Base-by-base conservation (phyloP, 768 basidiomycete genomes). In the Suillus decipiens region DNA sequence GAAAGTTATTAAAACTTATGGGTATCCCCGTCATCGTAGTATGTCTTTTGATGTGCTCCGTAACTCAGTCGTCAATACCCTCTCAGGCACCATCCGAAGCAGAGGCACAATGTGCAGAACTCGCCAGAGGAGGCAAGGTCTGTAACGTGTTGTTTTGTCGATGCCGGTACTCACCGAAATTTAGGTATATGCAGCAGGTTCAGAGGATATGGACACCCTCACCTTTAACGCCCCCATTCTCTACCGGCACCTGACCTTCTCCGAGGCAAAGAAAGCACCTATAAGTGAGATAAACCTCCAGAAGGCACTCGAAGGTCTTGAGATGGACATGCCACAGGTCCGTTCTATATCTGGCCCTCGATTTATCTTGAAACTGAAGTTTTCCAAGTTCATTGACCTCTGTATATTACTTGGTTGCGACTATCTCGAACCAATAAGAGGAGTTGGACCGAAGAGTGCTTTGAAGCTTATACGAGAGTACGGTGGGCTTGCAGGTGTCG, bases 181-280 rank as follows among this genome's bases (percentile, higher is more conserved):
- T 5, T 59, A 95, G 93, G 94, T 99, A 33, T 99, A 93, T 73
- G 97, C 93, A 1, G 96, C 97, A 9, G 97, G 97, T 15, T 97
- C 96, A 0, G 97, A 99, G 77, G 97, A 99, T 76, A 99, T 99
- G 97, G 97, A 99, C 71, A 99, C 97, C 9, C 86, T 99, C 24
- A 99, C 97, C 1, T 99, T 99, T 81, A 84, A 86, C 67, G 80
- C 96, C 0, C 96, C 97, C 1, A 89, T 96, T 50, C 83, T 99
- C 10, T 90, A 92, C 68, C 93, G 97, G 34, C 97, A 98, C 76
- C 85, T 99, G 63, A 99, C 97, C 14, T 98, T 99, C 79, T 95
- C 94, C 14, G 97, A 99, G 73, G 96, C 96, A 15, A 95, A 96
- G 75, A 99, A 98, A 72, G 88, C 92, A 66, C 97, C 97, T 17